A percentile compares a stretch with the other conserved stretches of the same genome.
Conservation (phyloP, 2,329 filamentous ascomycete genomes). For the Talaromyces sp. region DNA sequence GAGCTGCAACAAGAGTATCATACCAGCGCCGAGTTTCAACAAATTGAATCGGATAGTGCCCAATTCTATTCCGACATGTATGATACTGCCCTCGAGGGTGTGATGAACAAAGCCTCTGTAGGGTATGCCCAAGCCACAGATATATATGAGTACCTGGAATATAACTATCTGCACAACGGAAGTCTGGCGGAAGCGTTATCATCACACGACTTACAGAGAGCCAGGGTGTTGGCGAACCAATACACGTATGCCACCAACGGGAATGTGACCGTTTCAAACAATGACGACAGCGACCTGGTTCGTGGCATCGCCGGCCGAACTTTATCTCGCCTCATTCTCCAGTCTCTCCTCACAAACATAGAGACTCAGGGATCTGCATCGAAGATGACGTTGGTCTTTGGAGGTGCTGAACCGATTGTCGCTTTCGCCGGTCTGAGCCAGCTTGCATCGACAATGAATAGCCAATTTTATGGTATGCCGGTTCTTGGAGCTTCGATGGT, state of each 20-base stretch:
- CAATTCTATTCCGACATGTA: slow-evolving; percentile 47
- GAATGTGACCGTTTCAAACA: slow-evolving; percentile 35
- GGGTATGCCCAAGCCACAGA: slow-evolving; percentile 50
- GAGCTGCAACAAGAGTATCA: slow-evolving; percentile 38
- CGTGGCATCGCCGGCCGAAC: slow-evolving; percentile 42
- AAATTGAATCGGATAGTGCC: slow-evolving; percentile 33
- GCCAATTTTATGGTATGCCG: slow-evolving; percentile 47
- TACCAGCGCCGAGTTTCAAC: slow-evolving; percentile 36
- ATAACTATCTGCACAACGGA: slow-evolving; percentile 49
- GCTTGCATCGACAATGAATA: slow-evolving; percentile 34
- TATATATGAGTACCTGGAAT: slow-evolving; percentile 54
- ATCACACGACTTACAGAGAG: slow-evolving; percentile 29
- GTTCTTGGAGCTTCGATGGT: slow-evolving; percentile 45
- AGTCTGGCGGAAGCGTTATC: slow-evolving; percentile 32
- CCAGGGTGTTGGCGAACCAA: slow-evolving; percentile 46
- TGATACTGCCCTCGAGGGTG: slow-evolving; percentile 38
- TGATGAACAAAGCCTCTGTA: slow-evolving; percentile 36
- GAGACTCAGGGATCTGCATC: slow-evolving; percentile 30
- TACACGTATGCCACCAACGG: slow-evolving; percentile 46
- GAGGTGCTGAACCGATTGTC: slow-evolving; percentile 46
- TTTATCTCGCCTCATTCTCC: slow-evolving; percentile 35
- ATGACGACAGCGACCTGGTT: slow-evolving; percentile 25
- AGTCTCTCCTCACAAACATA: slow-evolving; percentile 37
- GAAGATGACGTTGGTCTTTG: slow-evolving; percentile 48
- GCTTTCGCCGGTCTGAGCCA: slow-evolving; percentile 47